Evolutionary conservation across 495 filamentous ascomycete genomes (phyloP).

Genomic region (Tirmania nivea): DNA sequence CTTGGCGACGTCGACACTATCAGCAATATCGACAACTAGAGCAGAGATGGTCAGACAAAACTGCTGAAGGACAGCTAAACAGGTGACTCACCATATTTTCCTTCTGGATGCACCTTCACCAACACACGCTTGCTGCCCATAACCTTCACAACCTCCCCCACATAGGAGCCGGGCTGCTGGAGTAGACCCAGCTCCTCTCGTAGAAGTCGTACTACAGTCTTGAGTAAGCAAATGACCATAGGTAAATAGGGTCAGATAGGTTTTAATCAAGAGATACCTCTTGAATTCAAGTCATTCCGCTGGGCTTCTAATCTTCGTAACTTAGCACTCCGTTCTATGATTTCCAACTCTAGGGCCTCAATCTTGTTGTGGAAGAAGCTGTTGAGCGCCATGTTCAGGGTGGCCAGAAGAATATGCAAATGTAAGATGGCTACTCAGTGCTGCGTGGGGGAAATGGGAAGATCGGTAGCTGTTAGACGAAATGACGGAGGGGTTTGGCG

Average conservation of each 20-base stretch:
- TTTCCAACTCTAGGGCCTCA: constrained; percentile 98
- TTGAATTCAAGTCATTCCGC: constrained; percentile 97
- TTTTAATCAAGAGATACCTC: constrained; percentile 22
- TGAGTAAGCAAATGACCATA: not conserved
- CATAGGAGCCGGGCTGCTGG: constrained; percentile 94
- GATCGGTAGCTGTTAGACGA: too few species aligned
- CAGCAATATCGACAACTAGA: constrained; percentile 86
- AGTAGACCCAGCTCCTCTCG: constrained; percentile 89
- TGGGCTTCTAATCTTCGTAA: constrained; percentile 89
- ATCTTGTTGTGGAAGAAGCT: constrained; percentile 99
- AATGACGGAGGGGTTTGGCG: too few species aligned
- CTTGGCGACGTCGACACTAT: constrained; percentile 82
- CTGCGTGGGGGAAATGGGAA: too few species aligned
- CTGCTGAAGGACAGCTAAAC: not conserved
- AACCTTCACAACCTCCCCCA: constrained; percentile 97
- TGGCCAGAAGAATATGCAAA: too few species aligned
- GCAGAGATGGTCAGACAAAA: not conserved
- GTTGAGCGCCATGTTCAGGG: constrained; percentile 66
- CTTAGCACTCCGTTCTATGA: constrained; percentile 91
- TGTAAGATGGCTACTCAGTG: too few species aligned
- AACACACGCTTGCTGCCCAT: constrained; percentile 99
- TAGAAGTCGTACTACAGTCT: constrained; percentile 49
- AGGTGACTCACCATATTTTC: constrained; percentile 84
- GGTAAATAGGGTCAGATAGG: not conserved
- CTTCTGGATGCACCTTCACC: constrained; percentile 97